Base-by-base conservation (phyloP, 2,329 filamentous ascomycete species). In the Whalleya microplaca region DNA sequence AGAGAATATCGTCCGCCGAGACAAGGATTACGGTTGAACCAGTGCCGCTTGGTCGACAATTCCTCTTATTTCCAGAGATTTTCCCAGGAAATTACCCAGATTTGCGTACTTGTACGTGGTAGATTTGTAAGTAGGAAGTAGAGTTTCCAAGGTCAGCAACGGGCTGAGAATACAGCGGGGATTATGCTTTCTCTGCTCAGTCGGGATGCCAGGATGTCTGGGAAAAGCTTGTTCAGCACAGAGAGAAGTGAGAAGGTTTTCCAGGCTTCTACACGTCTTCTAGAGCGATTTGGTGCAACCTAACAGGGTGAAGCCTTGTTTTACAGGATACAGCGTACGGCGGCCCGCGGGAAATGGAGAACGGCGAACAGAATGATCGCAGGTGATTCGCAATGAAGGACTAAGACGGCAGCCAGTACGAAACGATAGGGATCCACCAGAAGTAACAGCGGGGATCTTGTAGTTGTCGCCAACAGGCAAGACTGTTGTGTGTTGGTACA, bases 271-370 rank as follows among this genome's bases (percentile, higher is more conserved):
- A 61, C 27, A 43, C 21, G 56, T 21, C 16, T 58, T 63, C 58
- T 63, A 61, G 58, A 53, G 58, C 52, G 41, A 46, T 48, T 51
- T 23, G 45, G 59, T 59, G 53, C 51, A 53, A 64, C 59, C 61
- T 47, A 58, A 59, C 48, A 55, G 48, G 58, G 51, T 32, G 46
- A 47, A 40, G 54, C 48, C 37, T 53, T 42, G 57, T 62, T 62
- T 29, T 53, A 60, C 54, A 53, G 47, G 49, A 54, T 45, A 58
- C 56, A 55, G 44, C 14, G 56, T 57, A 62, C 57, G 32, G 51
- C 57, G 52, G 55, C 20, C 55, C 45, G 54, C 55, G 57, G 52
- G 57, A 50, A 60, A 62, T 55, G 57, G 55, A 49, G 58, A 51
- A 61, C 61, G 44, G 44, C 29, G 53, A 59, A 47, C 51, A 58